Evolutionary conservation across 2,329 filamentous ascomycete genomes (phyloP).

Genomic region (Alternaria postmessia): DNA sequence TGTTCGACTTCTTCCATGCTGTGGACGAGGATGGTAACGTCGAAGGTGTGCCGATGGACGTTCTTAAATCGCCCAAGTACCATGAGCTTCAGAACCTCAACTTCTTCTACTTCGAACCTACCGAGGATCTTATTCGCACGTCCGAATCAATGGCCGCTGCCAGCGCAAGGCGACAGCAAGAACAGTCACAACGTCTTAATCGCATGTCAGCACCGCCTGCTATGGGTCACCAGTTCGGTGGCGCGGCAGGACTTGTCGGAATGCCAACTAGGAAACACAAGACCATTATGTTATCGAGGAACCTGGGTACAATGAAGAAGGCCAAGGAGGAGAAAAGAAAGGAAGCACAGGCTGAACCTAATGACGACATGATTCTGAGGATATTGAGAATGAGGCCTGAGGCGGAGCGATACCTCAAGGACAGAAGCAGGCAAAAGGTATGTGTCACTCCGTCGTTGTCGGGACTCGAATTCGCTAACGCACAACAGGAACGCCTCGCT

Average conservation of each 20-base stretch:
- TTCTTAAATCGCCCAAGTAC: constrained; percentile 97
- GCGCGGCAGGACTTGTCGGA: constrained; percentile 67
- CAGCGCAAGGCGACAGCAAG: constrained; percentile 78
- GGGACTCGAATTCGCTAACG: not conserved
- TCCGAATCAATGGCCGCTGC: constrained; percentile 95
- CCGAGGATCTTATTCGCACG: constrained; percentile 90
- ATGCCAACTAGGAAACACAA: constrained; percentile 62
- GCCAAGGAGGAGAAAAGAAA: constrained; percentile 96
- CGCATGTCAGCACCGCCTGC: constrained; percentile 73
- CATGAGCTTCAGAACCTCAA: constrained; percentile 95
- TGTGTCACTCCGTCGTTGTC: not conserved
- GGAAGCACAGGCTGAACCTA: constrained; percentile 94
- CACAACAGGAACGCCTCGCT: constrained; percentile 74
- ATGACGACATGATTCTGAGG: constrained; percentile 95
- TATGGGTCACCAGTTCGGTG: constrained; percentile 61
- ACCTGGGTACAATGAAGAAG: constrained; percentile 93
- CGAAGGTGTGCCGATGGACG: constrained; percentile 86
- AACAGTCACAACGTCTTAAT: constrained; percentile 64
- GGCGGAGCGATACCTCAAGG: constrained; percentile 84
- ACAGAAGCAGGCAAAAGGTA: constrained; percentile 85
- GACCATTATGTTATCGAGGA: constrained; percentile 88
- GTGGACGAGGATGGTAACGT: constrained; percentile 86
- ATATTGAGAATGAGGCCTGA: constrained; percentile 96
- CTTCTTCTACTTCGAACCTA: constrained; percentile 98
- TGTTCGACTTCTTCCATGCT: constrained; percentile 95